Evolutionary conservation across 192 early-diverging fungal genomes (phyloP).

Genomic region (Backusella tarrabulga): DNA sequence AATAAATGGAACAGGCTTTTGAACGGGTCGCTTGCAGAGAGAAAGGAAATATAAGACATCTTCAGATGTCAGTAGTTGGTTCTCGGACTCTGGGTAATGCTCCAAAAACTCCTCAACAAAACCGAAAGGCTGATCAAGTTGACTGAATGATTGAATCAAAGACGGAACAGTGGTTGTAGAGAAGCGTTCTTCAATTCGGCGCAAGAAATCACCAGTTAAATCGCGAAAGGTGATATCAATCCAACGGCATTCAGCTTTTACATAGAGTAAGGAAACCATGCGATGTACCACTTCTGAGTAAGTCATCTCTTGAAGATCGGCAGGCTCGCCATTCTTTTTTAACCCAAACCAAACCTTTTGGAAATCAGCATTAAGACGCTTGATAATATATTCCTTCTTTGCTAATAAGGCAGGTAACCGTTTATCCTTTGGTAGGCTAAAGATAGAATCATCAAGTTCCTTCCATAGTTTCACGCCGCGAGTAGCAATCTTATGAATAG

Average conservation of each 20-base stretch:
- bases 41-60: conserved; percentile 84
- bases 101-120: conserved; percentile 68
- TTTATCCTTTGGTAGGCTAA: conserved; percentile 82
- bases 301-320: conserved; percentile 90
- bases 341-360: conserved; percentile 95
- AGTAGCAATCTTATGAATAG: conserved; percentile 92
- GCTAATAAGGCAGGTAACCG: conserved; percentile 66
- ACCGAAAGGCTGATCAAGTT: conserved; percentile 61
- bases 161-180: conserved; percentile 52
- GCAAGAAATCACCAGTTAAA: conserved; percentile 76
- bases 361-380: conserved; percentile 83
- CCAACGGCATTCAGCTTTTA: conserved; percentile 74
- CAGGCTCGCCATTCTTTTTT: conserved; percentile 71
- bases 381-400: conserved; percentile 86
- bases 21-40: conserved; percentile 68
- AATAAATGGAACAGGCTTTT: conserved; percentile 91
- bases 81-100: conserved; percentile 62
- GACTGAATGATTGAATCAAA: conserved; percentile 59
- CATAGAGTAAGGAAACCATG: conserved; percentile 79
- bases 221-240: conserved; percentile 70
- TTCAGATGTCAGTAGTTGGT: conserved; percentile 78
- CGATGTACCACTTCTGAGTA: conserved; percentile 85
- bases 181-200: conserved; percentile 90
- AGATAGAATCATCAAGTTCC: conserved; percentile 78
- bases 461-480: conserved; percentile 78